Evolutionary conservation across 306 rosid species (phyloP).

Genomic region (Fragaria iinumae): DNA sequence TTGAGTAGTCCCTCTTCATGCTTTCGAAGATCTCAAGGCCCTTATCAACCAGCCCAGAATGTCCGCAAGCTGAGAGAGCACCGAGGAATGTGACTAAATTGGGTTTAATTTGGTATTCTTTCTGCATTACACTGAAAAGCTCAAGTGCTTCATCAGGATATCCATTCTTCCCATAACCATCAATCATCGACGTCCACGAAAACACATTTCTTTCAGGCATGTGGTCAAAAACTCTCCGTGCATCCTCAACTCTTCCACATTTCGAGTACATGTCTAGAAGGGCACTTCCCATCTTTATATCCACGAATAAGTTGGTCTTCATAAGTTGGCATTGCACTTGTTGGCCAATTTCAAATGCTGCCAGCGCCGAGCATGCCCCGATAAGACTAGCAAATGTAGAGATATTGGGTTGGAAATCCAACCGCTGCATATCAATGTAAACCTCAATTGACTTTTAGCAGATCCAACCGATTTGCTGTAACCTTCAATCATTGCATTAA

Average conservation of each 20-base stretch:
- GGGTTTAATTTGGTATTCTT: conserved; percentile 38
- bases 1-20: conserved; percentile 55
- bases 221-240: conserved; percentile 57
- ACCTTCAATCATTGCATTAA: conserved; percentile 94
- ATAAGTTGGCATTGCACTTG: conserved; percentile 75
- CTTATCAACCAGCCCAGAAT: conserved; percentile 69
- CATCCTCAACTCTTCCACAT: conserved; percentile 69
- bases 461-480: conserved; percentile 63
- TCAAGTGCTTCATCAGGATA: conserved; percentile 66
- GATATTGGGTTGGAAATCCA: conserved; percentile 61
- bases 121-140: conserved; percentile 57
- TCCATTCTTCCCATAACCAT: conserved; percentile 91
- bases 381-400: conserved; percentile 84
- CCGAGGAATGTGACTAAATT: conserved; percentile 76
- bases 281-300: conserved; percentile 79
- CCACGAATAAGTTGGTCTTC: conserved; percentile 51
- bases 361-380: conserved; percentile 77
- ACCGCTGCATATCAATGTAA: conserved; percentile 70
- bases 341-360: conserved; percentile 64
- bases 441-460: conserved; percentile 66
- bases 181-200: conserved; percentile 96
- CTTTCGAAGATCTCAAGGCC: conserved; percentile 70
- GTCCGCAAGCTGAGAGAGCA: conserved; percentile 82
- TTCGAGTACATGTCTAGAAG: conserved; percentile 82
- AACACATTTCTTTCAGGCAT: conserved; percentile 72